Conservation (phyloP, 257 asterid species). For the Osmanthus fragrans region DNA sequence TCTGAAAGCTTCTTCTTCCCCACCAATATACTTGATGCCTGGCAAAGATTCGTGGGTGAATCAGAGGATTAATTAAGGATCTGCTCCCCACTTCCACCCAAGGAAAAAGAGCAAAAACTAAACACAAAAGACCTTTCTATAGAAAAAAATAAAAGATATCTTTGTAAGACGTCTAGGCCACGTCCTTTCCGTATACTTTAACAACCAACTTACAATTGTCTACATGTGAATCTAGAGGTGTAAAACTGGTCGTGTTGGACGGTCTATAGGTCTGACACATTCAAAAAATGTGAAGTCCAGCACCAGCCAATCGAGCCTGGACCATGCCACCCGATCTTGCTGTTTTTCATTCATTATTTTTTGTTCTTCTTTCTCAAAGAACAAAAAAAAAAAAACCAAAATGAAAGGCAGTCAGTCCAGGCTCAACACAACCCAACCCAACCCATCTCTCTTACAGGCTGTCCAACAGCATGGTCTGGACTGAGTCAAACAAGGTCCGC, state of each 20-base stretch:
- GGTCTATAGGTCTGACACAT: background rate
- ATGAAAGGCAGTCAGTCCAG: background rate
- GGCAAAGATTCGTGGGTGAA: background rate
- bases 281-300: background rate
- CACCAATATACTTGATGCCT: background rate
- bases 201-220: background rate
- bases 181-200: too few relatives aligned
- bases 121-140: background rate
- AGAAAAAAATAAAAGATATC: background rate
- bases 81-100: background rate
- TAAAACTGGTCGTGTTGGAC: background rate
- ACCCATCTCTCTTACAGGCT: background rate
- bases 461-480: background rate
- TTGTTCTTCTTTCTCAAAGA: background rate
- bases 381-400: background rate
- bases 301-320: background rate
- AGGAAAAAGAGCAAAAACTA: background rate
- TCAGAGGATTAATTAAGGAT: background rate
- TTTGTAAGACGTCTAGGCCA: background rate
- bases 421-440: background rate
- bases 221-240: background rate
- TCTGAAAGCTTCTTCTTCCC: background rate
- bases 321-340: background rate
- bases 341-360: background rate
- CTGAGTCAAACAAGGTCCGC: background rate